Evolutionary conservation across 2,329 filamentous ascomycete genomes (phyloP), one percentile per base, ranked within the genome.

Genomic region (Ophiosphaerella herpotricha): DNA sequence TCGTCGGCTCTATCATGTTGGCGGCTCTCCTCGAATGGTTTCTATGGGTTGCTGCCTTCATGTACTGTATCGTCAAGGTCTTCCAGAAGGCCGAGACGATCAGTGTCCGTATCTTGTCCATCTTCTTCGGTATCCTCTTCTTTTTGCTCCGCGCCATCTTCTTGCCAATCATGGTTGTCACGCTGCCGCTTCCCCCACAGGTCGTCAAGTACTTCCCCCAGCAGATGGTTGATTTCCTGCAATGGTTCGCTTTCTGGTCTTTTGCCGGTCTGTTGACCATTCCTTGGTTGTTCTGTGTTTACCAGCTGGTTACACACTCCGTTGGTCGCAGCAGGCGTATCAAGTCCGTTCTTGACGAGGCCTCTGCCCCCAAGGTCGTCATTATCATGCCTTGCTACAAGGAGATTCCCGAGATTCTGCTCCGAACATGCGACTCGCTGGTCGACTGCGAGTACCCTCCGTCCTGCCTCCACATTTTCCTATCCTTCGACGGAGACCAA

Each of bases 371-470:
- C 1, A 97, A 97, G 74, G 89, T 96, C 13, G 91, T 97, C 56
- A 89, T 97, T 52, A 88, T 97, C 50, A 97, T 97, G 91, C 94
- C 93, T 4, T 95, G 92, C 67, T 97, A 96, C 77, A 91, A 94
- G 67, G 94, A 97, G 69, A 86, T 91, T 26, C 90, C 91, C 0
- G 88, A 90, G 0, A 82, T 96, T 11, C 81, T 97, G 39, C 80
- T 97, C 47, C 89, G 88, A 39, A 94, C 93, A 4, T 82, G 97
- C 61, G 87, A 97, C 74, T 97, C 93, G 0, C 87, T 97, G 31
- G 91, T 96, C 43, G 89, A 93, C 63, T 95, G 91, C 74, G 93
- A 97, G 63, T 97, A 97, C 58, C 93, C 94, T 1, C 84, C 91
- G 5, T 88, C 89, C 1, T 97, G 93, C 72, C 88, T 97, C 50